Percentiles rank a stretch among this genome's conserved stretches.
Evolutionary conservation across 768 basidiomycete genomes (phyloP).

Genomic region (Boletus vinaceobasis): DNA sequence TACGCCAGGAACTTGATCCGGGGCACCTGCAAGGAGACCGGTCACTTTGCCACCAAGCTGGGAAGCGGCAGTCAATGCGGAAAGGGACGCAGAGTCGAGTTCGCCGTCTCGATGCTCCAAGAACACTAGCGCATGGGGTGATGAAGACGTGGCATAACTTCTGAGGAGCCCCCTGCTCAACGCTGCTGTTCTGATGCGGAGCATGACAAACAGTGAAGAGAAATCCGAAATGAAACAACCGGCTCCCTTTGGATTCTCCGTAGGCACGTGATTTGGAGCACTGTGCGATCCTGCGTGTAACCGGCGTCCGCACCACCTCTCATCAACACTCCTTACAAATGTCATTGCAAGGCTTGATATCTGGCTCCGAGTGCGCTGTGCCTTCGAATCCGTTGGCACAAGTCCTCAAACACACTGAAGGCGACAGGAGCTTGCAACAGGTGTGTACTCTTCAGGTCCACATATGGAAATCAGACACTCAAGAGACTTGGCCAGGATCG

Average conservation of each 20-base stretch:
- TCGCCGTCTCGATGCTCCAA: constrained; percentile 82
- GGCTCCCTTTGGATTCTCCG: neutral
- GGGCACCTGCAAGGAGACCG: constrained; percentile 67
- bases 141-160: constrained; percentile 55
- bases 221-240: neutral
- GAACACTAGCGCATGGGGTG: constrained; percentile 80
- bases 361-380: constrained; percentile 86
- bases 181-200: constrained; percentile 16
- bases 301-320: neutral
- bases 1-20: constrained; percentile 61
- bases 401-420: constrained; percentile 86
- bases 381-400: constrained; percentile 83
- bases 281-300: neutral
- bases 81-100: constrained; percentile 81
- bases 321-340: constrained; percentile 31
- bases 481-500: constrained; percentile 52
- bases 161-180: constrained; percentile 32
- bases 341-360: constrained; percentile 78
- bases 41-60: constrained; percentile 85
- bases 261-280: constrained; percentile 16
- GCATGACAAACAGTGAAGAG: constrained; percentile 8
- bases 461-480: neutral
- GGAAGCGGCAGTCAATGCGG: constrained; percentile 87
- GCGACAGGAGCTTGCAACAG: constrained; percentile 84
- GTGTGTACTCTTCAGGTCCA: constrained; percentile 36